phyloP scores from a whole-genome alignment of 2,329 filamentous ascomycete genomes.

The Pseudogymnoascus sp. region DNA sequence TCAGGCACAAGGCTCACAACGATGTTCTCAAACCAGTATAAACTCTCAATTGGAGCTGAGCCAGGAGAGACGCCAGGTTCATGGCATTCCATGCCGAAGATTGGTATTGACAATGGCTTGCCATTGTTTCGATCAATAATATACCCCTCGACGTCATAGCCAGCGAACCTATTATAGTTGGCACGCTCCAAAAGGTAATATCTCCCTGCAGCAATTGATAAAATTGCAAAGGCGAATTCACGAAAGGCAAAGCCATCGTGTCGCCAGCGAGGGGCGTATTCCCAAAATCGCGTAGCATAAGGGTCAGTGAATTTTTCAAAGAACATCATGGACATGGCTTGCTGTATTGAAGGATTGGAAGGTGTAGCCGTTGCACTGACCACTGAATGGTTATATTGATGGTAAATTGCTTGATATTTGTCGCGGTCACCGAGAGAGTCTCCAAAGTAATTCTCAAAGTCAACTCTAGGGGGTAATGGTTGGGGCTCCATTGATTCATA shows the following conservation, averaged over 20 bases:
- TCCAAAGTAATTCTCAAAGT: neutral
- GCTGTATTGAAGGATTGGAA: neutral
- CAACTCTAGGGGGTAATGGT: neutral
- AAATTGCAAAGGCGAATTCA: neutral
- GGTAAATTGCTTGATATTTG: neutral
- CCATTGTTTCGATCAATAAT: neutral
- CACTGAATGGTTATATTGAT: neutral
- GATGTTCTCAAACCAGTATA: slow-evolving; percentile 4
- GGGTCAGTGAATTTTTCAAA: neutral
- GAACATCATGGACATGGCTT: neutral
- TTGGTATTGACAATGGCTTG: neutral
- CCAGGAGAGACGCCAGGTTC: neutral
- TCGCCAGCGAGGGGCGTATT: neutral
- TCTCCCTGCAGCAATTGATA: neutral
- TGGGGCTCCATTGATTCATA: neutral
- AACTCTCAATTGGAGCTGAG: neutral
- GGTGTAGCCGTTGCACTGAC: neutral
- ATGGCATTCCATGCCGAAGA: neutral
- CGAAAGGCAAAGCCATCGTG: neutral
- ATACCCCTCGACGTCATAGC: neutral
- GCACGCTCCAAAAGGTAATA: neutral
- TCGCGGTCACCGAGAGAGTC: neutral
- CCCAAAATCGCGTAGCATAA: neutral
- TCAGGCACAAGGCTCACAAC: slow-evolving; percentile 5
- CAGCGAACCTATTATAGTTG: neutral